Evolutionary conservation across 495 filamentous ascomycete genomes (phyloP), one percentile per base, ranked within the genome.

Genomic region (Sporormia fimetaria): DNA sequence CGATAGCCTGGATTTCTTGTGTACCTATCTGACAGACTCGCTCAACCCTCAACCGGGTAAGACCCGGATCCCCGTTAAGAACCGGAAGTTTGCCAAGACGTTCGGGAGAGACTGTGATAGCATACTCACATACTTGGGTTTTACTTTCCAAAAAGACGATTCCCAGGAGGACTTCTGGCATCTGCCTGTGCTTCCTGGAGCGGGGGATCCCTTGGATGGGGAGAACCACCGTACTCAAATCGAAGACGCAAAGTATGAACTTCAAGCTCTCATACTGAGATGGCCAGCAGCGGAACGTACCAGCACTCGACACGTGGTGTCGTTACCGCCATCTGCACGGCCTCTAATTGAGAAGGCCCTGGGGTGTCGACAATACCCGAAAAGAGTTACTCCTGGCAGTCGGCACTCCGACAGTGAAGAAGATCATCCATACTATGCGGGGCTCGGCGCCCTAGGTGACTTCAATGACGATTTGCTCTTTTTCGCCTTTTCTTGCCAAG

Each of bases 81-180:
- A 87, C 60, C 87, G 83, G 57, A 71, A 69, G 11, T 92, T 84
- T 51, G 63, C 73, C 36, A 64, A 77, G 10, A 70, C 75, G 27
- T 81, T 87, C 56, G 81, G 83, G 10, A 61, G 59, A 17, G 67
- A 73, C 12, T 83, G 81, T 55, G 63, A 73, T 40, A 61, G 70
- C 22, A 51, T 87, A 23, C 65, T 87, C 24, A 65, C 67, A 33
- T 75, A 71, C 25, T 57, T 87, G 3, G 79, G 72, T 3, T 88
- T 87, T 50, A 50, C 37, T n/a, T 8, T 24, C 9, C 32, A 38
- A 12, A 37, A 40, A 12, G 49, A 42, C 20, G 42, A 38, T 6
- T 9, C 8, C 9, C 16, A 7, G 10, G 46, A 23, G 11, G 39
- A 40, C 11, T 40, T 54, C 41, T 49, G 60, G 52, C 22, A 47